These are phyloP conservation scores for Candida ortonii DNA, from an alignment of 805 yeast genomes.

Conservation along the genomic window DNA sequence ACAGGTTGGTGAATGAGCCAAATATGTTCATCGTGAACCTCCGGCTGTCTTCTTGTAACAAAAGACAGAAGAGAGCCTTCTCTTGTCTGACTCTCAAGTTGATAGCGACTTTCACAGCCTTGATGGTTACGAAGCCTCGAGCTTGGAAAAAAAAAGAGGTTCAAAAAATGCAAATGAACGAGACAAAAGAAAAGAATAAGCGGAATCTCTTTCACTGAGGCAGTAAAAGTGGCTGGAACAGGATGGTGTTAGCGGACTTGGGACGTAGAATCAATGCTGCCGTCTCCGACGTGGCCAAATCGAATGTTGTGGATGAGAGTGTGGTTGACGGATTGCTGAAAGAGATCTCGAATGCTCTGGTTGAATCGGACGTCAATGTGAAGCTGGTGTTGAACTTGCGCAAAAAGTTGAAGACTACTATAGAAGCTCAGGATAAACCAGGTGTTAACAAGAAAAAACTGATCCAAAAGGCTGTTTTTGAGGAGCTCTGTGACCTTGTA, in stretches of 20 bases:
- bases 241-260: constrained; percentile 78
- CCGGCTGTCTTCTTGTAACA: too few relatives aligned
- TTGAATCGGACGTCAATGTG: constrained; percentile 94
- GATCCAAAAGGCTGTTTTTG: constrained; percentile 89
- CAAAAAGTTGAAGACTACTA: constrained; percentile 60
- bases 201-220: too few relatives aligned
- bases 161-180: background rate
- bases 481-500: constrained; percentile 82
- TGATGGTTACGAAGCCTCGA: too few relatives aligned
- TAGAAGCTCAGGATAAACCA: constrained; percentile 53
- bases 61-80: too few relatives aligned
- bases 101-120: too few relatives aligned
- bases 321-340: constrained; percentile 74
- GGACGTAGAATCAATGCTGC: constrained; percentile 77
- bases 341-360: constrained; percentile 83
- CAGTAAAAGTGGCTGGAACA: too few relatives aligned
- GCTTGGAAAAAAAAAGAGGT: constrained; percentile 1
- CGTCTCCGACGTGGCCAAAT: constrained; percentile 57
- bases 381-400: constrained; percentile 75
- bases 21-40: too few relatives aligned
- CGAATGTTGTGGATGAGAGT: constrained; percentile 52
- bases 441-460: constrained; percentile 70
- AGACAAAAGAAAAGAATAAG: background rate
- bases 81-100: too few relatives aligned
- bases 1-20: constrained; percentile 19